phyloP scores from a whole-genome alignment of 768 basidiomycete genomes.

The Russula olivacea region DNA sequence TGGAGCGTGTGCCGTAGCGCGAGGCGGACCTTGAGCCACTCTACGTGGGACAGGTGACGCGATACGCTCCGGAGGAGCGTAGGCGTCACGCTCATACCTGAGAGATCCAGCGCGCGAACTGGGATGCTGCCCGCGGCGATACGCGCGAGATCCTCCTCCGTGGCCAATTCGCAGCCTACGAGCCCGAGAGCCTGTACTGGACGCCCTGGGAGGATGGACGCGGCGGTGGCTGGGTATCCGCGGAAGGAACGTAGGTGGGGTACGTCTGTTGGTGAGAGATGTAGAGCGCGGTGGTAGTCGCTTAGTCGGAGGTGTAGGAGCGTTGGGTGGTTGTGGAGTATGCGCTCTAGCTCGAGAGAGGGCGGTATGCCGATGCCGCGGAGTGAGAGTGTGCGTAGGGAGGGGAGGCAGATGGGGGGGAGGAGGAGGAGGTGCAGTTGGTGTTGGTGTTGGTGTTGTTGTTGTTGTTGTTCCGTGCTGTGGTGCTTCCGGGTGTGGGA shows the following conservation, averaged over 20 bases:
- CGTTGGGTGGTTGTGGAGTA: slow-evolving; percentile 30
- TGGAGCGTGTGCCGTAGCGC: slow-evolving; percentile 63
- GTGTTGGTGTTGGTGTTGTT: background rate
- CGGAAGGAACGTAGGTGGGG: slow-evolving; percentile 51
- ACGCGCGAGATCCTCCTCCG: slow-evolving; percentile 43
- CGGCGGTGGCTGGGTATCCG: slow-evolving; percentile 54
- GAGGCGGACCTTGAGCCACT: slow-evolving; percentile 49
- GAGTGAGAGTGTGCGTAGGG: slow-evolving; percentile 32
- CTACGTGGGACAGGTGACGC: slow-evolving; percentile 43
- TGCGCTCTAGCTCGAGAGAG: slow-evolving; percentile 31
- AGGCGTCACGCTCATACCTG: slow-evolving; percentile 54
- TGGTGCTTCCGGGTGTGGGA: background rate
- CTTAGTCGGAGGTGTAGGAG: slow-evolving; percentile 42
- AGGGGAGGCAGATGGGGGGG: slow-evolving; percentile 29
- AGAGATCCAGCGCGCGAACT: slow-evolving; percentile 51
- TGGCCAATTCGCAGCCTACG: slow-evolving; percentile 51
- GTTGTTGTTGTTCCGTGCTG: background rate
- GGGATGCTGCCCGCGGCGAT: slow-evolving; percentile 46
- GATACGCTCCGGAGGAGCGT: slow-evolving; percentile 52
- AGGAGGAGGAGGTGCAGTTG: slow-evolving; percentile 21
- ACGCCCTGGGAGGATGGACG: slow-evolving; percentile 53
- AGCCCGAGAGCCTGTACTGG: slow-evolving; percentile 53
- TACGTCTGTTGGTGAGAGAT: slow-evolving; percentile 40
- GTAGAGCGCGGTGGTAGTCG: slow-evolving; percentile 39
- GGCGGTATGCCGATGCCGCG: slow-evolving; percentile 33